These are phyloP conservation scores for Venustampulla echinocandica DNA, from an alignment of 495 filamentous ascomycete species.

Conservation along the genomic window DNA sequence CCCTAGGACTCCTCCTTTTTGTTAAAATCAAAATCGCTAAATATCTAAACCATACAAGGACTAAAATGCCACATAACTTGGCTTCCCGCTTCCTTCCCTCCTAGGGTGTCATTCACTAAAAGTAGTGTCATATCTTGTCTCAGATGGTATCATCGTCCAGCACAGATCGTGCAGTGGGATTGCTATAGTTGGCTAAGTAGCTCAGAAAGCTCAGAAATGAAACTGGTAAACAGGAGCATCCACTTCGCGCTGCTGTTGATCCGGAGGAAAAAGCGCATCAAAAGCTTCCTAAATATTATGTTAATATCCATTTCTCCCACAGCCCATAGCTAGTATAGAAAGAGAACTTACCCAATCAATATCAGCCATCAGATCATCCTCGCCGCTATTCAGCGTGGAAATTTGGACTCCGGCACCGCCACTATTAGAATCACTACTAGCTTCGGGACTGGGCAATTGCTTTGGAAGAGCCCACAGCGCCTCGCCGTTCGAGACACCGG, in stretches of 20 bases:
- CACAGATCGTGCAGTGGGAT: too few relatives aligned
- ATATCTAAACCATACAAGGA: too few relatives aligned
- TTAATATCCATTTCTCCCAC: slow-evolving; percentile 5
- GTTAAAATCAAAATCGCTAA: too few relatives aligned
- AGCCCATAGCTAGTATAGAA: background rate
- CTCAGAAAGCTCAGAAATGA: too few relatives aligned
- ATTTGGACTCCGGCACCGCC: background rate
- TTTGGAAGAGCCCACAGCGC: slow-evolving; percentile 19
- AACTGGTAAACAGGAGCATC: slow-evolving; percentile 3
- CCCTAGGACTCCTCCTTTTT: too few relatives aligned
- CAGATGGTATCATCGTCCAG: too few relatives aligned
- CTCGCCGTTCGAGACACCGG: slow-evolving; percentile 15
- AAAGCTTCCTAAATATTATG: slow-evolving; percentile 16
- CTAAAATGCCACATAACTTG: too few relatives aligned
- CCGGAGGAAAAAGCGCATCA: slow-evolving; percentile 22
- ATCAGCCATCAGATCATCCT: slow-evolving; percentile 22
- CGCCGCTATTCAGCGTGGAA: background rate
- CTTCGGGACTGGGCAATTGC: slow-evolving; percentile 19
- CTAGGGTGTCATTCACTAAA: too few relatives aligned
- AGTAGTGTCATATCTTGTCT: too few relatives aligned
- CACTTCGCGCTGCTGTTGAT: slow-evolving; percentile 10
- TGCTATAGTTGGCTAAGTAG: too few relatives aligned
- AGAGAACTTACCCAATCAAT: slow-evolving; percentile 20
- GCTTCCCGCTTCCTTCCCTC: too few relatives aligned
- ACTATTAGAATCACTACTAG: slow-evolving; percentile 11